These are phyloP conservation scores for Tricholoma sp. DNA, from an alignment of 768 basidiomycete genomes.

Conservation along the genomic window DNA sequence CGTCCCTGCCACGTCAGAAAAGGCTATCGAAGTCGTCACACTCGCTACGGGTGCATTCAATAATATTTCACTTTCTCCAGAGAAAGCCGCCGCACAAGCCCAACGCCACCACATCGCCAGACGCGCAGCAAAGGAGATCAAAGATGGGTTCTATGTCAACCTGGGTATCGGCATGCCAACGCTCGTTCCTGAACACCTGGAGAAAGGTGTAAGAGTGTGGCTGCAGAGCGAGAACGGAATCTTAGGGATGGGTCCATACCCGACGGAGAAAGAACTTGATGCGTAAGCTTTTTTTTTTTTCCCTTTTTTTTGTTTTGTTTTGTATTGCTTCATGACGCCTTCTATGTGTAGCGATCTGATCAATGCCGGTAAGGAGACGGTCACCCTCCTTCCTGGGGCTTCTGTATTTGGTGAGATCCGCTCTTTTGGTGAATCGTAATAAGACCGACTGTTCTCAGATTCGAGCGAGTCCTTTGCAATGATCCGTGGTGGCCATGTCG, in stretches of 20 bases:
- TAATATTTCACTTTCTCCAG: conserved; percentile 31
- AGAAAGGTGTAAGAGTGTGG: conserved; percentile 76
- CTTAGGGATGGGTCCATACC: conserved; percentile 88
- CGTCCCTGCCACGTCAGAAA: conserved; percentile 69
- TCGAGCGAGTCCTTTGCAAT: conserved; percentile 94
- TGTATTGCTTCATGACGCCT: conserved; percentile 4
- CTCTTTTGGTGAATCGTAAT: not conserved
- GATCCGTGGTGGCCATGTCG: conserved; percentile 95
- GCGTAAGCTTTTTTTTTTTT: conserved; percentile 45
- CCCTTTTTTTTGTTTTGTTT: not conserved
- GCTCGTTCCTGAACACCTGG: conserved; percentile 75
- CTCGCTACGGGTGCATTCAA: conserved; percentile 47
- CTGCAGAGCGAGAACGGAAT: conserved; percentile 90
- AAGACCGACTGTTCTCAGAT: conserved; percentile 37
- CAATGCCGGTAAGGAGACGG: conserved; percentile 93
- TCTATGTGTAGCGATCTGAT: conserved; percentile 64
- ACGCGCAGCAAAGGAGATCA: conserved; percentile 85
- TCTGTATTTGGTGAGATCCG: conserved; percentile 72
- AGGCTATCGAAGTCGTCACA: conserved; percentile 72
- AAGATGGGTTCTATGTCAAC: conserved; percentile 85
- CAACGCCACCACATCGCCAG: conserved; percentile 73
- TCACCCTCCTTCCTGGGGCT: conserved; percentile 88
- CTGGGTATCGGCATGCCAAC: conserved; percentile 92
- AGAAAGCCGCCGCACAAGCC: conserved; percentile 47
- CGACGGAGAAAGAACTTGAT: conserved; percentile 72